Evolutionary conservation across 768 basidiomycete genomes (phyloP), one percentile per base, ranked within the genome.

Genomic region (Mrakia hoshinonis): DNA sequence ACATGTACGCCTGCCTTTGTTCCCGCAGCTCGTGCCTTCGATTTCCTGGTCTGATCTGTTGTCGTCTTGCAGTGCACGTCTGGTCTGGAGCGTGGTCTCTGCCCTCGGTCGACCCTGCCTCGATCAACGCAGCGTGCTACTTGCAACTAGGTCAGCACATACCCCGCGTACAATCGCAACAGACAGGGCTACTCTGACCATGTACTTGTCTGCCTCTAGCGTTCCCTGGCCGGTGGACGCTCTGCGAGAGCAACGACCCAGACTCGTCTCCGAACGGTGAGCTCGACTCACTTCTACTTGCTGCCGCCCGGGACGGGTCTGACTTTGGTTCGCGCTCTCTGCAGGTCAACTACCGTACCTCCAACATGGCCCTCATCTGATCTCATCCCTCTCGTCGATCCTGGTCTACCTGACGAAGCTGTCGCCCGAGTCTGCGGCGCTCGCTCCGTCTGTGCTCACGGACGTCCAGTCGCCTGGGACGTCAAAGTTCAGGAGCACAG

Each of bases 311-410:
- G 3, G 22, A 38, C 43, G 2, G 24, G 15, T 4, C 31, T 36
- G 46, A 51, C 7, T 31, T 66, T 34, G 26, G 9, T 24, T 12
- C 15, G 13, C 18, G 24, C n/a, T 54, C 18, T 20, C 26, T 13
- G 22, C 70, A 71, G 70, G 70, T 34, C 70, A 71, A 26, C 70
- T 71, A 11, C 70, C 70, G 13, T 71, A 71, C 43, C 63, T 71
- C 31, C 61, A 66, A 46, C 61, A 65, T 43, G 61, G 69, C 29
- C 60, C 69, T 36, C 69, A 65, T 43, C 36, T 54, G 18, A 63
- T 66, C 43, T 29, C 68, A 4, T 69, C 68, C 2, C 60, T 58
- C 9, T 24, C 60, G 3, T 58, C 58, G 1, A 69, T 69, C 60
- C 22, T 69, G 12, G n/a, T 48, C 31, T 69, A 63, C 58, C 68